Evolutionary conservation across 2,329 filamentous ascomycete species (phyloP).

Genomic region (Colletotrichum tanaceti): DNA sequence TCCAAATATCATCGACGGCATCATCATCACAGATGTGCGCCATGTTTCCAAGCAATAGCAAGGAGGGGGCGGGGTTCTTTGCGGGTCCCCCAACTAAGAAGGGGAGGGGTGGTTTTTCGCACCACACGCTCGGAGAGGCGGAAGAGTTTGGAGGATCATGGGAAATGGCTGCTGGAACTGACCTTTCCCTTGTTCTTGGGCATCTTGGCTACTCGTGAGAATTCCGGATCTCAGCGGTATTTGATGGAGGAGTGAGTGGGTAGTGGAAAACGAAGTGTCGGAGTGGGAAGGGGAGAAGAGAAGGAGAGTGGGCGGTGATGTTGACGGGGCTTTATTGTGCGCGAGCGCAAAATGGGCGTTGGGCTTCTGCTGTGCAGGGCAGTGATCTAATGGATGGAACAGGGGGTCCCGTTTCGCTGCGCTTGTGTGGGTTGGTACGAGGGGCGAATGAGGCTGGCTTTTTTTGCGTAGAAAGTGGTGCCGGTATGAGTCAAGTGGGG

Average conservation of each 20-base stretch:
- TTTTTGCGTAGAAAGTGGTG: conserved; percentile 16
- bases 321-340: conserved; percentile 39
- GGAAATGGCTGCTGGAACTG: conserved; percentile 51
- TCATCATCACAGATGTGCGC: conserved; percentile 31
- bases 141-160: neutral
- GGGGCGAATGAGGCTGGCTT: conserved; percentile 34
- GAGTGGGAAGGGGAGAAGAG: conserved; percentile 19
- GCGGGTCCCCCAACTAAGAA: conserved; percentile 36
- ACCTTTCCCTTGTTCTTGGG: conserved; percentile 99
- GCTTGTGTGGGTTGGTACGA: conserved; percentile 13
- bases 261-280: conserved; percentile 21
- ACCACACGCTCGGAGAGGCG: neutral
- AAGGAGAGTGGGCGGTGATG: conserved; percentile 26
- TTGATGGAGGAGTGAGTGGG: conserved; percentile 23
- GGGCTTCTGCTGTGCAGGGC: conserved; percentile 12
- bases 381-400: conserved; percentile 27
- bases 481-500: conserved; percentile 32
- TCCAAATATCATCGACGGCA: conserved; percentile 14
- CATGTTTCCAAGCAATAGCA: conserved; percentile 27
- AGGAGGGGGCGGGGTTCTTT: conserved; percentile 41
- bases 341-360: conserved; percentile 25
- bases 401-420: conserved; percentile 7
- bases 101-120: conserved; percentile 33
- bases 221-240: conserved; percentile 44
- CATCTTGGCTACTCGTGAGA: conserved; percentile 67